These are phyloP conservation scores for Lablab purpureus DNA, from an alignment of 306 rosid species.

Conservation along the genomic window DNA sequence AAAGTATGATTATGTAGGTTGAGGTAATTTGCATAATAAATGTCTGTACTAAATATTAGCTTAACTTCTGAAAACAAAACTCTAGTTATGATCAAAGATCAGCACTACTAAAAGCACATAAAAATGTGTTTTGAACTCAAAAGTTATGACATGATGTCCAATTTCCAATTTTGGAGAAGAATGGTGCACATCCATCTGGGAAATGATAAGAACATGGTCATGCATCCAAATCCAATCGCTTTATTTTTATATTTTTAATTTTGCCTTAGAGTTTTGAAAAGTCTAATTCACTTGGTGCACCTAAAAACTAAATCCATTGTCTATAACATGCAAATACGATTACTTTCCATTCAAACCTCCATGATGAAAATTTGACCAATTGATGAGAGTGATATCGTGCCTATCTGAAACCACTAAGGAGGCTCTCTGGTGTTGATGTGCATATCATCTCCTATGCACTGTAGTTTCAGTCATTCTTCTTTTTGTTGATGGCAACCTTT, in stretches of 20 bases:
- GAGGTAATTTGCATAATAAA: not conserved
- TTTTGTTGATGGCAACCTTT: slow-evolving; percentile 55
- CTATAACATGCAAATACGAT: slow-evolving; percentile 41
- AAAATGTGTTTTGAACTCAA: not conserved
- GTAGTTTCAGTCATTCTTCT: slow-evolving; percentile 51
- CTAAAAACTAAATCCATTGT: slow-evolving; percentile 27
- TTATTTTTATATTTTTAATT: not conserved
- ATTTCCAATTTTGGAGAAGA: slow-evolving; percentile 20
- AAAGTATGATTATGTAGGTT: no score
- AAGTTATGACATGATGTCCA: slow-evolving; percentile 15
- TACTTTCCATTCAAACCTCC: slow-evolving; percentile 47
- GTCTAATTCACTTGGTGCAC: slow-evolving; percentile 35
- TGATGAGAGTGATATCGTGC: slow-evolving; percentile 55
- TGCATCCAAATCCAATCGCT: slow-evolving; percentile 27
- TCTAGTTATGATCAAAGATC: not conserved
- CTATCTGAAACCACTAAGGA: slow-evolving; percentile 58
- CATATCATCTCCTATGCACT: slow-evolving; percentile 24
- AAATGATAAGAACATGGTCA: slow-evolving; percentile 36
- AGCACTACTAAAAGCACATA: not conserved
- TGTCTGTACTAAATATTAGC: not conserved
- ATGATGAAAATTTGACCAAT: slow-evolving; percentile 50
- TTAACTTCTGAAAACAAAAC: not conserved
- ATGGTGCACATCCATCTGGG: slow-evolving; percentile 17
- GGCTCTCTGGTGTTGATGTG: slow-evolving; percentile 22
- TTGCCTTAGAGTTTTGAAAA: slow-evolving; percentile 38